Evolutionary conservation across 352 stramenopile genomes (phyloP), one percentile per base, ranked within the genome.

Genomic region (Globisporangium barbulae): DNA sequence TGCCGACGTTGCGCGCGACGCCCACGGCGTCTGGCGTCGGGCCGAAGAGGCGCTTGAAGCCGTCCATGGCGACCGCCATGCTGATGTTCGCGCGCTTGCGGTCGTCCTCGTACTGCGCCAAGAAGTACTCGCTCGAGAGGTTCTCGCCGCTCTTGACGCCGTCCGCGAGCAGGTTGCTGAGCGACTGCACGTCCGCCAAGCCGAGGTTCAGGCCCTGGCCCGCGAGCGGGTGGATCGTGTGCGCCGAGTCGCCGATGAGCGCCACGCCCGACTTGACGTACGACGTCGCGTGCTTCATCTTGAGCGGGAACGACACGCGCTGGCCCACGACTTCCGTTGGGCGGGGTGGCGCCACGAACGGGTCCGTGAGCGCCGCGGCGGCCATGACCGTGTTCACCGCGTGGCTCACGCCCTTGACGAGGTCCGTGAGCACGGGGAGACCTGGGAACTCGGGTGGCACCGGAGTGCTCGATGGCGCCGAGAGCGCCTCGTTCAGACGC

Each of bases 201-300:
- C 96, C 96, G 50, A 99, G 75, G 84, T 99, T 99, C 48, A 99
- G 77, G 10, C 94, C 94, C 78, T 99, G 96, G 45, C 96, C 96
- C 3, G 96, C 96, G 64, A 99, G 93, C 37, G 96, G 96, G 78
- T 99, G 96, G 60, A 99, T 95, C 47, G 94, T 96, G 80, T 99
- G 96, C 33, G 96, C 96, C 7, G 96, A 97, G 82, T 99, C 96
- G 54, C 96, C 96, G 15, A 98, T 81, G 50, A 99, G 76, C 9
- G 91, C 94, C 33, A 98, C 73, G 41, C 92, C 79, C 0, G 80
- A 76, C 65, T 90, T 89, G 31, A 91, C 85, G 78, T 97, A 97
- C 64, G 80, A 78, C 28, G 76, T 85, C 28, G 91, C 88, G 70
- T 97, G 91, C 65, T 89, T 85, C 65, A 97, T 78, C 70, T 94